Evolutionary conservation across 106 monocot species (phyloP), one percentile per base, ranked within the genome.

Genomic region (Platanthera guangdongensis): DNA sequence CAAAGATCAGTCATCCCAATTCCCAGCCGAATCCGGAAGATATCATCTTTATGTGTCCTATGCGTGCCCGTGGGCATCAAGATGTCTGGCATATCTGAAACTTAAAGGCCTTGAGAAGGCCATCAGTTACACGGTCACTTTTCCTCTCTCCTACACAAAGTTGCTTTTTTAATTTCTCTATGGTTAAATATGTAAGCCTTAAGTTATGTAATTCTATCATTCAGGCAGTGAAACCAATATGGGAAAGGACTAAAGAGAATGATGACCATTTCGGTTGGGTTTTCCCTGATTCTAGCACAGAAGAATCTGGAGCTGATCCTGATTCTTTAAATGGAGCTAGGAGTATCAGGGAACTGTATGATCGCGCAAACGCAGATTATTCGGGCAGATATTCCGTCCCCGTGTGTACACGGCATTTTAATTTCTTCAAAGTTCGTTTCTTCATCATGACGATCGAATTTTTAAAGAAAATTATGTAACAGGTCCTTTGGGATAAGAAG

Each of bases 401-500:
- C 25, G 87, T 91, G 79, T 69, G 88, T 89, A 52, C n/a, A 8
- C 7, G 28, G 18, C 46, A 53, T 53, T 53, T 53, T 53, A 1
- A 5, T 13, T 32, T 69, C 39, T 39, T 39, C 39, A 39, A 39
- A 39, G 39, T 39, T 39, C 3, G 39, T 39, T 39, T 39, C 39
- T 39, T 39, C 39, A 39, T 39, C 39, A 3, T 39, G 3, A 39
- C 39, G 39, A 39, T 39, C 39, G 2, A 39, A 39, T 3, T 39
- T 1, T 39, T 39, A 39, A 39, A 32, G 16, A 32, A 9, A 65
- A 65, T 65, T 30, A 65, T 65, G 32, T 11, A 32, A 32, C 82
- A 97, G 97, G 97, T 97, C 51, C 77, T 97, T 50, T 97, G 97
- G 97, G 97, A 97, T 86, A 94, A 91, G 81, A 87, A 97, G 71